Evolutionary conservation across 495 filamentous ascomycete species (phyloP).

Genomic region (Hypoxylon crocopeplum): DNA sequence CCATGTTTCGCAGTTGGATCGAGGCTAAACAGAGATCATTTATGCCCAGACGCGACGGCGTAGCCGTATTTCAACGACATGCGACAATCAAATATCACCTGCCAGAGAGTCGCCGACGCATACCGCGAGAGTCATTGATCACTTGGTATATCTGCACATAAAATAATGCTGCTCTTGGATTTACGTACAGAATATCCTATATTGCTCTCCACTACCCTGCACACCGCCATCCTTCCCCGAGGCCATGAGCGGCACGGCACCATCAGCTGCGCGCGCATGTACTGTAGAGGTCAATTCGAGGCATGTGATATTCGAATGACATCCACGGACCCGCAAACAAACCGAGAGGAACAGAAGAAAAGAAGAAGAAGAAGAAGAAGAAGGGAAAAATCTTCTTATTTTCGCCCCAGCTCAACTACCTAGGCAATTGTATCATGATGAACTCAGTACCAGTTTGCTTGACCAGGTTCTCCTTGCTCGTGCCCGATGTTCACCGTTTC

Average conservation of each 20-base stretch:
- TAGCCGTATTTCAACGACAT: conserved; percentile 33
- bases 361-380: no score
- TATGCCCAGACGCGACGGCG: conserved; percentile 35
- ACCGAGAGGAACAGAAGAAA: no score
- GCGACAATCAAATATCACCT: conserved; percentile 13
- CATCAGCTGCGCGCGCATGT: conserved; percentile 13
- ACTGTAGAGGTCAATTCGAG: conserved; percentile 2
- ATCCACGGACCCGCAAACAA: not conserved
- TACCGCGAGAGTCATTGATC: not conserved
- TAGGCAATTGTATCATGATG: conserved; percentile 23
- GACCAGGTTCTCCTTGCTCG: conserved; percentile 17
- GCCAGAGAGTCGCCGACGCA: no score
- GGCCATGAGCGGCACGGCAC: conserved; percentile 22
- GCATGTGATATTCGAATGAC: conserved; percentile 25
- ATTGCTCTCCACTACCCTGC: conserved; percentile 39
- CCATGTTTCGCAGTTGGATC: conserved; percentile 38
- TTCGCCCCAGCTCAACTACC: not conserved
- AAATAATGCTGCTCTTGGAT: not conserved
- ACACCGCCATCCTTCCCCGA: conserved; percentile 37
- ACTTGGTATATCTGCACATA: no score
- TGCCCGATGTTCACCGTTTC: conserved; percentile 4
- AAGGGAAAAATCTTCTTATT: no score
- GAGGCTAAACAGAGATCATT: conserved; percentile 39
- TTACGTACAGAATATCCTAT: conserved; percentile 13
- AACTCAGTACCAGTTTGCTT: conserved; percentile 8